Conservation (phyloP, 1,139 yeast species). For the Geotrichum citri-aurantii region DNA sequence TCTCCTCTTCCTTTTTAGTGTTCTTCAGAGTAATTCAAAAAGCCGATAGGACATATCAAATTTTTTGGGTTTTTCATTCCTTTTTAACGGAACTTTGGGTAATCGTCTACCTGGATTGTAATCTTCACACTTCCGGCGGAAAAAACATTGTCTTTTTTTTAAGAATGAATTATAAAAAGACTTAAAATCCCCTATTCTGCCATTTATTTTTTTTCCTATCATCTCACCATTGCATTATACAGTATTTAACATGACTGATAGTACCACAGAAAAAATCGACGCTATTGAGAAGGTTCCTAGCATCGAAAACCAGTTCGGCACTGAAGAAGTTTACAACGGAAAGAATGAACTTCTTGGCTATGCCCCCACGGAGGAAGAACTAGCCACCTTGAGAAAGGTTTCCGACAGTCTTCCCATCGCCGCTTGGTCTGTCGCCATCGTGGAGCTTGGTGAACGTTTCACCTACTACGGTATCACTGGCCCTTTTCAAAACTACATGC, state of each 20-base stretch:
- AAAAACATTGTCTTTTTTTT: not conserved
- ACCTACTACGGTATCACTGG: conserved; percentile 74
- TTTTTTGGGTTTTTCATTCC: not conserved
- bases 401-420: conserved; percentile 40
- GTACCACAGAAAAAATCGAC: not conserved
- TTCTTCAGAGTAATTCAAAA: not conserved
- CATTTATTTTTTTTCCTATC: not conserved
- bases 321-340: conserved; percentile 16
- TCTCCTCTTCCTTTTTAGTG: not conserved
- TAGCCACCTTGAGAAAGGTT: conserved; percentile 42
- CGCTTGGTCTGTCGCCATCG: conserved; percentile 73
- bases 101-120: not conserved
- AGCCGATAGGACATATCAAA: not conserved
- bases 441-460: conserved; percentile 78
- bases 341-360: conserved; percentile 26
- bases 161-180: not conserved
- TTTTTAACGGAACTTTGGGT: not conserved
- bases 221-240: not conserved
- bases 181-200: not conserved
- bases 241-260: not conserved
- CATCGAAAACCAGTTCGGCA: conserved; percentile 1
- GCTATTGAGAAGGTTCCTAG: not conserved
- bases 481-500: conserved; percentile 76
- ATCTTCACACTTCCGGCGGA: not conserved
- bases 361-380: conserved; percentile 44